A percentile compares a stretch with the other conserved stretches of the same genome.
These are phyloP conservation scores for Boletus edulis DNA, from an alignment of 768 basidiomycete genomes.

Conservation along the genomic window DNA sequence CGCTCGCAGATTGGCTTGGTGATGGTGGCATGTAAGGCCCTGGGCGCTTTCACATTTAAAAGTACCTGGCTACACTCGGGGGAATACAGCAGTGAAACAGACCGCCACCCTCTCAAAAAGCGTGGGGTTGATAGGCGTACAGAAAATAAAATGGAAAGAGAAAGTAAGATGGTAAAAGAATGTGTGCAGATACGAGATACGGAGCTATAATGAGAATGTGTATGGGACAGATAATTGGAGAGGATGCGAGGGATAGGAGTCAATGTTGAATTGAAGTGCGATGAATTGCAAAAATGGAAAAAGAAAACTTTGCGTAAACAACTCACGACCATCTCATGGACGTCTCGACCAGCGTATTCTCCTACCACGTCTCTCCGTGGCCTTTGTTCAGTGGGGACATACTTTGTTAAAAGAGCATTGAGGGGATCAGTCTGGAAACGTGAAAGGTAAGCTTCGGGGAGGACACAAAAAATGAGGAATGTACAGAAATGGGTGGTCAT, in stretches of 20 bases:
- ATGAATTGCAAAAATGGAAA: slow-evolving; percentile 6
- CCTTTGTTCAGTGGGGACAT: slow-evolving; percentile 74
- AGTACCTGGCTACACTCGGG: slow-evolving; percentile 19
- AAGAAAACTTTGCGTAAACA: slow-evolving; percentile 11
- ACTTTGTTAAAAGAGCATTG: slow-evolving; percentile 78
- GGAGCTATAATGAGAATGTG: slow-evolving; percentile 15
- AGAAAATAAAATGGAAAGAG: slow-evolving; percentile 18
- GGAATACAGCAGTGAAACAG: slow-evolving; percentile 22
- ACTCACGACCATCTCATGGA: slow-evolving; percentile 80
- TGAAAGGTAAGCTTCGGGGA: slow-evolving; percentile 1
- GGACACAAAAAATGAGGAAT: neutral
- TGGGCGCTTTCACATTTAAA: slow-evolving; percentile 10
- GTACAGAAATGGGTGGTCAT: slow-evolving; percentile 5
- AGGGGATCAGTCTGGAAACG: slow-evolving; percentile 72
- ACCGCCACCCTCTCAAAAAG: slow-evolving; percentile 7
- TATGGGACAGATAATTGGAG: slow-evolving; percentile 3
- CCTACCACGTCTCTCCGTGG: slow-evolving; percentile 72
- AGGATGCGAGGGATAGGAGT: slow-evolving; percentile 9
- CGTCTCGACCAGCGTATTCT: slow-evolving; percentile 69
- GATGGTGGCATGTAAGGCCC: neutral
- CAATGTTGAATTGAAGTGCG: slow-evolving; percentile 1
- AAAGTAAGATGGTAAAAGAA: slow-evolving; percentile 20
- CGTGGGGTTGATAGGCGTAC: slow-evolving; percentile 17
- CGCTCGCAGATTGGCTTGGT: neutral
- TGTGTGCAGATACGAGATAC: slow-evolving; percentile 21